Evolutionary conservation across 129 eudicot species (phyloP), one percentile per base, ranked within the genome.

Genomic region (Flaveria robusta): DNA sequence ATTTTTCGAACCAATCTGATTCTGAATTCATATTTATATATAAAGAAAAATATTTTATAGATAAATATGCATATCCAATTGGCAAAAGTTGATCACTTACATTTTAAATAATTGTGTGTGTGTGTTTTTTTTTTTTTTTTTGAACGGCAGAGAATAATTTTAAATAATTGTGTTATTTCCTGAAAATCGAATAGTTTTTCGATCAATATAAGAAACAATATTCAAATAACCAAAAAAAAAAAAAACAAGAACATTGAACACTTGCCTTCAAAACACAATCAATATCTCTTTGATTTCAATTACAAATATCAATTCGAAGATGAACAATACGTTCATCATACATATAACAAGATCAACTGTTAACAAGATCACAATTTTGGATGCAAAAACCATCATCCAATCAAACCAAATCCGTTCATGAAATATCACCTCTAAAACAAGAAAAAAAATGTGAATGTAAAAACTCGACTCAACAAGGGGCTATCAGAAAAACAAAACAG

Each of bases 261-360:
- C 2, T 8, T 70, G 62, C 41, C 70, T 55, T 66, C 43, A 43
- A 52, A 72, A 47, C 68, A 27, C 83, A 80, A 80, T 42, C 84
- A 74, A 31, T 80, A 12, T 79, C 45, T 15, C 68, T 41, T 43
- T 43, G 64, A 58, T 41, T 74, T 66, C 63, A 66, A 46, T 80
- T 74, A 67, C 68, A 80, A 14, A 55, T 63, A 47, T 11, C 70
- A 68, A 56, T 74, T 66, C 74, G 7, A 23, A 55, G 42, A 49
- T 29, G 74, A 74, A 74, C 79, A 66, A 66, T 80, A 68, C 56
- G 83, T 74, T 80, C 79, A 74, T 79, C 83, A 74, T 55, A 79
- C 74, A 80, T 79, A 19, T n/a, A 13, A 8, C 26, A 77, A 77
- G 50, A 77, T 43, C 76, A 65, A 49, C 7, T 31, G 79, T 64